Evolutionary conservation across 2,329 filamentous ascomycete genomes (phyloP), one percentile per base, ranked within the genome.

Genomic region (Nemania sp.): DNA sequence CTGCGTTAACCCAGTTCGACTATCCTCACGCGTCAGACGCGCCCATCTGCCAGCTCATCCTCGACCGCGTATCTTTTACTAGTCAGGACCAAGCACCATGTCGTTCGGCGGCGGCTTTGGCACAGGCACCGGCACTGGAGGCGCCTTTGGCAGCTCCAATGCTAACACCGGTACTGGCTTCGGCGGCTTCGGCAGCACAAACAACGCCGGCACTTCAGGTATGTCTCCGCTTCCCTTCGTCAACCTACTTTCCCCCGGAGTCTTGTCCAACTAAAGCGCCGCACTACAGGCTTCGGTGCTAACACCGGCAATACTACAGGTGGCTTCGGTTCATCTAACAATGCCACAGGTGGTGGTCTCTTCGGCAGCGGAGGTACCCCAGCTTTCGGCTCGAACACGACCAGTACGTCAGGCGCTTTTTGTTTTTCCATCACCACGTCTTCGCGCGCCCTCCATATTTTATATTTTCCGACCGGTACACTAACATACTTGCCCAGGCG

Each of bases 51-150:
- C 62, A 41, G 51, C 69, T 47, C 62, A 67, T 69, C 67, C 67
- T 55, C 67, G 59, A 64, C 66, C 70, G 68, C 61, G 53, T 62
- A 57, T 66, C 68, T 52, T 63, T 51, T 54, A 51, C 35, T 60
- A 49, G 38, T 54, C 62, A 70, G 55, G 66, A 66, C 63, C 62
- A 67, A 57, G 64, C 76, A 82, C 71, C 76, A 89, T 89, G 87
- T 87, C 87, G 75, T 87, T 86, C 75, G 87, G 87, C 74, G 83
- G 84, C 74, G 81, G 83, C 71, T 87, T 88, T 73, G 83, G 84
- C 72, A 80, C 82, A 72, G 83, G 84, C 75, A 81, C 82, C 74
- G 86, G 85, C 75, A 81, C 82, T 75, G 86, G 87, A 60, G 66
- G 72, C 56, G 66, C 70, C 72, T 73, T 70, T 82, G 90, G 91